Evolutionary conservation across 2,329 filamentous ascomycete species (phyloP).

Genomic region (Aspergillus flavus): DNA sequence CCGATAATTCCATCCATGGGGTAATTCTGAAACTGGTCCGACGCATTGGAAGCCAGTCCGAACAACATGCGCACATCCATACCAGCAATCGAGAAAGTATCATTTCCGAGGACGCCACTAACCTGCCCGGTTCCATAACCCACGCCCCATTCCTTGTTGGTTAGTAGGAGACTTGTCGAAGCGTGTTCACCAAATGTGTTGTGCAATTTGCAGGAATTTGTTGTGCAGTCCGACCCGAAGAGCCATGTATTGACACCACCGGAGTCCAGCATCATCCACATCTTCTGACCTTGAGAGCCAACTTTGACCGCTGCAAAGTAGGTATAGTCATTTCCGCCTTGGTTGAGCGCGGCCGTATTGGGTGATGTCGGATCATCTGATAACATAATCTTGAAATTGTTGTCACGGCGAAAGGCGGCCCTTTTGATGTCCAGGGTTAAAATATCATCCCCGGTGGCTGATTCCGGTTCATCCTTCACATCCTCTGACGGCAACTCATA

Average conservation of each 20-base stretch:
- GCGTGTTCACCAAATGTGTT: slow-evolving; percentile 67
- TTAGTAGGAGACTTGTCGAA: slow-evolving; percentile 64
- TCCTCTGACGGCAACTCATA: slow-evolving; percentile 24
- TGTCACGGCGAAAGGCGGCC: slow-evolving; percentile 47
- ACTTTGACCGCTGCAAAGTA: slow-evolving; percentile 57
- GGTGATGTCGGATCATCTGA: slow-evolving; percentile 43
- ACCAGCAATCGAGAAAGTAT: slow-evolving; percentile 68
- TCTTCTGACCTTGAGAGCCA: slow-evolving; percentile 52
- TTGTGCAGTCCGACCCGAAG: slow-evolving; percentile 70
- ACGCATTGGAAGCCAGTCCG: slow-evolving; percentile 72
- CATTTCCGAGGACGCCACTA: slow-evolving; percentile 65
- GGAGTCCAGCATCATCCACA: slow-evolving; percentile 58
- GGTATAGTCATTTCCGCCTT: slow-evolving; percentile 57
- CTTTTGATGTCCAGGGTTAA: slow-evolving; percentile 43
- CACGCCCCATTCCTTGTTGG: slow-evolving; percentile 62
- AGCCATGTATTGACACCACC: slow-evolving; percentile 75
- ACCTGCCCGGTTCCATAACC: slow-evolving; percentile 78
- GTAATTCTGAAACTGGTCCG: slow-evolving; percentile 73
- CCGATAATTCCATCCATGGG: slow-evolving; percentile 89
- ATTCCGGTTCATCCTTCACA: slow-evolving; percentile 23
- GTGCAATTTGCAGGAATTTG: slow-evolving; percentile 68
- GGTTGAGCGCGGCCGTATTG: slow-evolving; percentile 54
- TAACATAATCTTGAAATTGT: slow-evolving; percentile 50
- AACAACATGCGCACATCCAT: slow-evolving; percentile 68
- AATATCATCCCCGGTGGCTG: slow-evolving; percentile 18